Base-by-base conservation (phyloP, 225 moss, liverwort and hornwort genomes). In the Physcomitrium patens region DNA sequence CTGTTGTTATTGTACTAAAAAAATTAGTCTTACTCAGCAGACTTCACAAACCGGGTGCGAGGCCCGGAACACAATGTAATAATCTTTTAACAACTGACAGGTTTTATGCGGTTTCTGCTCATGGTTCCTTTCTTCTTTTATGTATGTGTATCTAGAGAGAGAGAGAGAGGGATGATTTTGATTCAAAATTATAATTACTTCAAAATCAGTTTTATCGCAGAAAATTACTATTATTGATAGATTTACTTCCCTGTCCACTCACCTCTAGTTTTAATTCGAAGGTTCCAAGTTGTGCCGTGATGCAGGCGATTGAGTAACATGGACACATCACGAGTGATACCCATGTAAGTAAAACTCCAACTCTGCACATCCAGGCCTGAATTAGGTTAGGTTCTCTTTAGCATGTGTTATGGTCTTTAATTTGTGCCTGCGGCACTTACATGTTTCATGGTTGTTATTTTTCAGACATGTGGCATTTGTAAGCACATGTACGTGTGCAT, bases 291-390 rank as follows among this genome's bases (percentile, higher is more conserved):
- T 67, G 24, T 82, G 63, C 43, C 20, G 73, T 58, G 52, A 28
- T 87, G 80, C 92, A 96, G 96, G 81, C 76, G 23, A 85, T 92
- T 37, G 81, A 87, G 11, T 77, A 76, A 48, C 96, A 96, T 77
- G 88, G 89, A 49, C 96, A 96, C 75, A 82, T 89, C 48, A 88
- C 87, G 49, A 94, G 96, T 83, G 88, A 96, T 76, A 76, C 71
- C 71, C 71, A 75, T 73, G 96, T 93, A 80, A 77, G 90, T 86
- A 66, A 41, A 69, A 44, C 68, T 41, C 58, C 58, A 15, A 11
- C 20, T 67, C 20, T 22, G 16, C 26, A 66, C 53, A 18, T 27
- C 24, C 63, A 64, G 54, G 10, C 58, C 60, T 78, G 47, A 46
- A 59, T 37, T 8, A 52, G 12, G 48, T 49, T 43, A 67, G 18